Conservation (phyloP, 2,329 filamentous ascomycete genomes). For the Coniochaeta sp. region DNA sequence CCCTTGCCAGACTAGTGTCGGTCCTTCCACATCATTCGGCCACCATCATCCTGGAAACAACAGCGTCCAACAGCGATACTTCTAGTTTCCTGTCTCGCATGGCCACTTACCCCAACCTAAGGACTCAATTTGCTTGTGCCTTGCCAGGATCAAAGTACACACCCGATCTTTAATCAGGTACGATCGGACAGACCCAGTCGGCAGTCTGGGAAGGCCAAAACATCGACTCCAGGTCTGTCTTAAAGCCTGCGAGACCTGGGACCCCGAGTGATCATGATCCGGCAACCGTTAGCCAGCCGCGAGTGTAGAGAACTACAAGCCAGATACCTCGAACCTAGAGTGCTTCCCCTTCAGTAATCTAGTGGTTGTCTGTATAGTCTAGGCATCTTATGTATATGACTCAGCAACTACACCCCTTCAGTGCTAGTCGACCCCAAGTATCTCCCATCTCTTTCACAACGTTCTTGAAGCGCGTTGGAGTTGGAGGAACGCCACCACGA, state of each 20-base stretch:
- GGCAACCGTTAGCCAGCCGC: background rate
- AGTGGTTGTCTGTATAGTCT: background rate
- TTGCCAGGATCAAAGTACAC: background rate
- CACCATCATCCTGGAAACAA: background rate
- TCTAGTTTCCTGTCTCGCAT: background rate
- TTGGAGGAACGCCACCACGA: slow-evolving; percentile 1
- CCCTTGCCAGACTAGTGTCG: background rate
- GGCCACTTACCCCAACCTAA: background rate
- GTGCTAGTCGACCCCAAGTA: background rate
- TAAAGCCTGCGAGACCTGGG: background rate
- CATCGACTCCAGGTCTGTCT: background rate
- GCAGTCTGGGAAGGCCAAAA: background rate
- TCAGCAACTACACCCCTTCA: background rate
- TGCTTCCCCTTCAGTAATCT: background rate
- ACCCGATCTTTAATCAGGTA: background rate
- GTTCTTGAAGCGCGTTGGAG: background rate
- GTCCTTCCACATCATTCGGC: background rate
- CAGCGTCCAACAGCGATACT: background rate
- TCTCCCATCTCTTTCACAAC: background rate
- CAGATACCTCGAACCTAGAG: background rate
- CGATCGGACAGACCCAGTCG: background rate
- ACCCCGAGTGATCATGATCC: background rate
- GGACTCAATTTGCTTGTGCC: background rate
- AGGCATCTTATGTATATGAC: background rate
- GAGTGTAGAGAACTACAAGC: background rate